Conservation (phyloP, 2,329 filamentous ascomycete species). For the Venturia effusa region DNA sequence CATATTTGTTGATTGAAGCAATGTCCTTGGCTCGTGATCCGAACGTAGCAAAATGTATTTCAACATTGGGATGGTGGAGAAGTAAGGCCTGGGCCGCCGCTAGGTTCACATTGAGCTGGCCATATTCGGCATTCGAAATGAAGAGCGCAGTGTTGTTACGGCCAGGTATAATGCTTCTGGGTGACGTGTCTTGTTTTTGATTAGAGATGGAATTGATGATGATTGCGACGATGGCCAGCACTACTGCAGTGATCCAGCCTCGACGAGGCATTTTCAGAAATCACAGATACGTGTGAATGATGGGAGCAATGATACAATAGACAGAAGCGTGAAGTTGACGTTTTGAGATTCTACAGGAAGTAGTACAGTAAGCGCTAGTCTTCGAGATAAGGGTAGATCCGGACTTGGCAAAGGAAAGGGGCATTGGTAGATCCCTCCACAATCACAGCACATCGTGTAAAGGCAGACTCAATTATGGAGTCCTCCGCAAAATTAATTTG, state of each 20-base stretch:
- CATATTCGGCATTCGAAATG: slow-evolving; percentile 6
- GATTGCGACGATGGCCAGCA: neutral
- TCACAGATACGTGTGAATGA: neutral
- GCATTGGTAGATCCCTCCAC: too few species aligned
- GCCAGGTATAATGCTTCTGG: neutral
- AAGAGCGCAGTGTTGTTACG: slow-evolving; percentile 7
- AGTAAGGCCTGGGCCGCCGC: slow-evolving; percentile 4
- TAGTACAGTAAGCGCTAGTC: too few species aligned
- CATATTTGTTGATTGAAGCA: neutral
- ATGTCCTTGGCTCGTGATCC: neutral
- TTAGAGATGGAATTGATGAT: neutral
- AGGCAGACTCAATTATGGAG: too few species aligned
- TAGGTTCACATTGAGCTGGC: slow-evolving; percentile 2
- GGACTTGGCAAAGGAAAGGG: too few species aligned
- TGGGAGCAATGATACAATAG: neutral
- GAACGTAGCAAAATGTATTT: slow-evolving; percentile 7
- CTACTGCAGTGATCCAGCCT: neutral
- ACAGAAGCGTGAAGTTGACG: too few species aligned
- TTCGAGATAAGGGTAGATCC: too few species aligned
- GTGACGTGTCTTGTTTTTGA: neutral
- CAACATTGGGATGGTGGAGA: neutral
- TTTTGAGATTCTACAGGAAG: too few species aligned
- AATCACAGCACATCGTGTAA: too few species aligned
- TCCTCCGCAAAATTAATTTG: too few species aligned
- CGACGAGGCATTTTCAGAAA: neutral